A percentile compares a stretch with the other conserved stretches of the same genome.
Evolutionary conservation across 257 asterid species (phyloP).

Genomic region (Solanum medicagineum): DNA sequence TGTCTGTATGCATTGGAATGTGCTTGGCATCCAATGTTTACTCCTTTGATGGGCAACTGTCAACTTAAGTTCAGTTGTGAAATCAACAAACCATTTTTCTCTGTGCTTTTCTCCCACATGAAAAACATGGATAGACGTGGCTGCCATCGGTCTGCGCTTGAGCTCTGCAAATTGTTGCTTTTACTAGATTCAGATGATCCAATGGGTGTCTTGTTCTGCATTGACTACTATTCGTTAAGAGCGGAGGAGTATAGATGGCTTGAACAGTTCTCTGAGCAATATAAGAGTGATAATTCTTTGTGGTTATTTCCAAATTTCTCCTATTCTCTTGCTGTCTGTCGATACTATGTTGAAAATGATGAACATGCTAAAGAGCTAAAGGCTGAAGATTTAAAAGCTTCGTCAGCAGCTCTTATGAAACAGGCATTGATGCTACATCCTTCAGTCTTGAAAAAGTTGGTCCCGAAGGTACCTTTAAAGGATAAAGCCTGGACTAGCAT

Average conservation of each 20-base stretch:
- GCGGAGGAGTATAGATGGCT: conserved; percentile 82
- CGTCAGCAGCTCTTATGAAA: conserved; percentile 71
- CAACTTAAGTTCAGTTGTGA: conserved; percentile 62
- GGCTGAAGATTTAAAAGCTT: conserved; percentile 27
- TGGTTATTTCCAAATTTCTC: conserved; percentile 91
- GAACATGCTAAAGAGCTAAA: conserved; percentile 12
- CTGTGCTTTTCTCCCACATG: conserved; percentile 72
- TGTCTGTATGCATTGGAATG: conserved; percentile 84
- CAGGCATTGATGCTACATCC: conserved; percentile 96
- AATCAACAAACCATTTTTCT: conserved; percentile 68
- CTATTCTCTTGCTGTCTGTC: conserved; percentile 69
- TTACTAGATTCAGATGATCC: conserved; percentile 89
- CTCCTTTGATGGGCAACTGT: conserved; percentile 50
- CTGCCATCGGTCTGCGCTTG: conserved; percentile 91
- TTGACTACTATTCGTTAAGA: conserved; percentile 78
- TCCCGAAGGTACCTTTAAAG: conserved; percentile 73
- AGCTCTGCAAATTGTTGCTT: conserved; percentile 78
- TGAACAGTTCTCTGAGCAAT: conserved; percentile 67
- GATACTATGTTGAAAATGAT: conserved; percentile 50
- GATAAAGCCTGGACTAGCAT: conserved; percentile 53
- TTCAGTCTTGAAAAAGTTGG: conserved; percentile 57
- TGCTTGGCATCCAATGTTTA: conserved; percentile 86
- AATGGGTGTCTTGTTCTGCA: conserved; percentile 64
- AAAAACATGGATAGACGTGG: conserved; percentile 94
- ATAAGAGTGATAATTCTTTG: conserved; percentile 57